Evolutionary conservation across 495 filamentous ascomycete species (phyloP), one percentile per base, ranked within the genome.

Genomic region (Lentithecium fluviatile): DNA sequence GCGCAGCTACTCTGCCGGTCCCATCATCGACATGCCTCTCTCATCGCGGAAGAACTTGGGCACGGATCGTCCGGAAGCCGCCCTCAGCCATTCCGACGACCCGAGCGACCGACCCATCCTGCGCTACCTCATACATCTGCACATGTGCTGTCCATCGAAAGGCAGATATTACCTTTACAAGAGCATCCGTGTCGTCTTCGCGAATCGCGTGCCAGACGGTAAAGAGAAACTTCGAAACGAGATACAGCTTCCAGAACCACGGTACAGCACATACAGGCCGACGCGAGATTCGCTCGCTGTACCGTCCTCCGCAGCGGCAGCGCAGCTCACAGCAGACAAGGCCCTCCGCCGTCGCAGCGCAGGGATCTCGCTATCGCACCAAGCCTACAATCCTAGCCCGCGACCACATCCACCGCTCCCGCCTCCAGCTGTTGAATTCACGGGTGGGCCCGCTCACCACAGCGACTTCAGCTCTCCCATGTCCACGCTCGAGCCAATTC

Each of bases 181-280:
- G 68, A 88, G 81, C 57, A 88, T 97, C 58, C 84, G 94, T 29
- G 90, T 99, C 45, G 94, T 99, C 2, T 99, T 99, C 73, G 94
- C 94, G 52, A 99, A 99, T 71, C 85, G 94, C 25, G 95, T 97
- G 2, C 94, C 95, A 0, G 94, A 99, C 69, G 94, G 91, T 25
- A 97, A 97, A 70, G 94, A 97, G 75, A 90, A 85, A 56, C 79
- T 99, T 40, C 84, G 87, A 7, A 97, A 95, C 69, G 94, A 99
- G 70, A 88, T 93, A 26, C 88, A 95, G 52, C 78, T 88, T 49
- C 92, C 95, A 0, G 90, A 96, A 57, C 94, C 94, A 43, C 82
- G 87, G 36, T 99, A 89, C 68, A 88, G 84, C 58, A 78, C 86
- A 12, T 99, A 96, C 76, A 96, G 90, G 73, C 82, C 90, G 0